Percentiles rank a stretch among this genome's conserved stretches.
Conservation (phyloP, 225 moss, liverwort and hornwort genomes). For the Polytrichum commune region DNA sequence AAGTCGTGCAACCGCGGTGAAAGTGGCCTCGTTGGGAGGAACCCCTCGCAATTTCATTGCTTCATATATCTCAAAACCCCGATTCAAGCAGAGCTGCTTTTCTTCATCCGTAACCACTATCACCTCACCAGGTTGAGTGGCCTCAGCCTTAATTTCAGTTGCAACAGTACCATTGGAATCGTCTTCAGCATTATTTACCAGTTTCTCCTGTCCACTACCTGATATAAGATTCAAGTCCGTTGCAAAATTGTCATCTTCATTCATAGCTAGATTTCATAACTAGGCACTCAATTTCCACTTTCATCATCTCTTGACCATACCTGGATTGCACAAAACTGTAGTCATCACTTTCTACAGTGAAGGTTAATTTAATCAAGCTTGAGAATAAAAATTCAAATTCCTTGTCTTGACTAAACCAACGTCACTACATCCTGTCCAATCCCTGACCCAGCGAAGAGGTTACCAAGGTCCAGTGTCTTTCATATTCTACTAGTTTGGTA, state of each 20-base stretch:
- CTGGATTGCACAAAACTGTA: neutral
- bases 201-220: conserved; percentile 40
- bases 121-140: conserved; percentile 27
- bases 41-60: conserved; percentile 71
- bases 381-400: too few species aligned
- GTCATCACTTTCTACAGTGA: too few species aligned
- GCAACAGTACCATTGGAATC: neutral
- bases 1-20: conserved; percentile 88
- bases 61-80: conserved; percentile 89
- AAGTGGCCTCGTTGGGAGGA: conserved; percentile 91
- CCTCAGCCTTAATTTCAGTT: conserved; percentile 20
- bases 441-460: too few species aligned
- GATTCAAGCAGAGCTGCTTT: conserved; percentile 47
- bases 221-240: neutral
- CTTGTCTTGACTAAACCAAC: too few species aligned
- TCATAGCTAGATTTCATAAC: too few species aligned
- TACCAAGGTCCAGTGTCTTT: too few species aligned
- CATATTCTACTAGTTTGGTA: too few species aligned
- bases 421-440: too few species aligned
- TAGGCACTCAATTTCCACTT: conserved; percentile 2
- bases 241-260: too few species aligned
- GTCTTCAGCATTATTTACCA: neutral
- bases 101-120: conserved; percentile 56
- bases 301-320: neutral
- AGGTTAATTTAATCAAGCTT: too few species aligned